Conservation (phyloP, 2,329 filamentous ascomycete genomes). For the Falciphora oryzae region DNA sequence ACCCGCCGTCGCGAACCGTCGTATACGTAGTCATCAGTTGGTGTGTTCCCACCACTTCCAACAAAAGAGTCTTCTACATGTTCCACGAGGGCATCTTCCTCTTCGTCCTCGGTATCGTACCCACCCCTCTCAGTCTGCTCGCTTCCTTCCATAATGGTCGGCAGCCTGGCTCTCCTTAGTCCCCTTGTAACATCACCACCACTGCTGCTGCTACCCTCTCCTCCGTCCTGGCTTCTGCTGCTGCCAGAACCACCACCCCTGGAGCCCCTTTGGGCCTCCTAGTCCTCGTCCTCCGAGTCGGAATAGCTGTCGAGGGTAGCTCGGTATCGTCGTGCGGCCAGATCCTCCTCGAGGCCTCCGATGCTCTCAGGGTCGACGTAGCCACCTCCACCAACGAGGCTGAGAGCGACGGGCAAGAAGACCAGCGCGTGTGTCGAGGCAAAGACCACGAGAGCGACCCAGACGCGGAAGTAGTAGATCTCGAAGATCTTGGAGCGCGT, state of each 20-base stretch:
- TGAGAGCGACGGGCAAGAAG: slow-evolving; percentile 85
- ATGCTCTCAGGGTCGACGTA: slow-evolving; percentile 85
- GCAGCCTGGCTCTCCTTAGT: neutral
- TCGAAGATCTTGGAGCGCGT: slow-evolving; percentile 98
- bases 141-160: neutral
- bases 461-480: slow-evolving; percentile 98
- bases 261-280: slow-evolving; percentile 15
- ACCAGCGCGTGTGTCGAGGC: slow-evolving; percentile 84
- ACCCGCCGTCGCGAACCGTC: neutral
- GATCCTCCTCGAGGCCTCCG: slow-evolving; percentile 82
- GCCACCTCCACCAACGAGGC: slow-evolving; percentile 76
- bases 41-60: neutral
- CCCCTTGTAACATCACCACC: neutral
- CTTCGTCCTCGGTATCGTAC: neutral
- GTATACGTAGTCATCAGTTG: neutral
- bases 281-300: slow-evolving; percentile 65
- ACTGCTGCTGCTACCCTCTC: neutral
- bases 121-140: neutral
- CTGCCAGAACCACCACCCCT: neutral
- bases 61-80: neutral
- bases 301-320: slow-evolving; percentile 72
- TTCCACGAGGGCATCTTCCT: too few relatives aligned
- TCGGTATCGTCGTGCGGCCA: slow-evolving; percentile 68
- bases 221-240: too few relatives aligned
- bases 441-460: slow-evolving; percentile 86